Conservation (phyloP, 108 stramenopile genomes). For the Stephanodiscus minutulus region DNA sequence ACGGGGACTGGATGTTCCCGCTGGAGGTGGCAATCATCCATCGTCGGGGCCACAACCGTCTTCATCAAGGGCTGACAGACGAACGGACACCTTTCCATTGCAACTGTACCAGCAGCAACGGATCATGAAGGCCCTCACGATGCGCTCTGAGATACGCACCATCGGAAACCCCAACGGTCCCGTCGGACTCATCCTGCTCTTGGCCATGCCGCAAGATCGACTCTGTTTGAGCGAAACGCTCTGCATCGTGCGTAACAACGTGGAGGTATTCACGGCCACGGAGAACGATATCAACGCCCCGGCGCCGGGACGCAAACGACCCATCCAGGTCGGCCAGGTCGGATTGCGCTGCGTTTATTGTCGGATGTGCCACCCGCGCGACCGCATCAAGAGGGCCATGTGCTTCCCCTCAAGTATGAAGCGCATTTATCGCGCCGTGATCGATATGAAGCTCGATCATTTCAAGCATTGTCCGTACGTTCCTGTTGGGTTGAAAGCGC, state of each 20-base stretch:
- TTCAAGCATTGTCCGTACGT: constrained; percentile 83
- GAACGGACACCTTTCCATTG: not conserved
- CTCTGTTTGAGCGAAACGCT: constrained; percentile 86
- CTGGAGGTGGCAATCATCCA: not conserved
- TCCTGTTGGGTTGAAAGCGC: constrained; percentile 65
- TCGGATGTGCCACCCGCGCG: constrained; percentile 63
- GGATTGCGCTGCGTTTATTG: constrained; percentile 90
- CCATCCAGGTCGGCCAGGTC: constrained; percentile 82
- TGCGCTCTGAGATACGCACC: constrained; percentile 43
- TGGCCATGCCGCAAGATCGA: constrained; percentile 85
- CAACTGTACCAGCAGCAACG: constrained; percentile 42
- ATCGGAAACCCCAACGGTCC: constrained; percentile 45
- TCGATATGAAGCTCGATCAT: constrained; percentile 93
- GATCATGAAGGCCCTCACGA: constrained; percentile 37
- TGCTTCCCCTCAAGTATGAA: constrained; percentile 89
- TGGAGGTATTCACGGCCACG: constrained; percentile 88
- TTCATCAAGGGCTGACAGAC: not conserved
- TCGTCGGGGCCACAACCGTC: not conserved
- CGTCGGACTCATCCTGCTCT: constrained; percentile 48
- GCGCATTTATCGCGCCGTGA: constrained; percentile 88
- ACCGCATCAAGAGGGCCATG: constrained; percentile 87
- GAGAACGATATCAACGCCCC: constrained; percentile 83
- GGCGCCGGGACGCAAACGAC: constrained; percentile 87
- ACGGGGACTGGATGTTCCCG: constrained; percentile 26
- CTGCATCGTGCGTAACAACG: constrained; percentile 84